phyloP scores from a whole-genome alignment of 148 eudicot genomes.

The Silene uniflora region DNA sequence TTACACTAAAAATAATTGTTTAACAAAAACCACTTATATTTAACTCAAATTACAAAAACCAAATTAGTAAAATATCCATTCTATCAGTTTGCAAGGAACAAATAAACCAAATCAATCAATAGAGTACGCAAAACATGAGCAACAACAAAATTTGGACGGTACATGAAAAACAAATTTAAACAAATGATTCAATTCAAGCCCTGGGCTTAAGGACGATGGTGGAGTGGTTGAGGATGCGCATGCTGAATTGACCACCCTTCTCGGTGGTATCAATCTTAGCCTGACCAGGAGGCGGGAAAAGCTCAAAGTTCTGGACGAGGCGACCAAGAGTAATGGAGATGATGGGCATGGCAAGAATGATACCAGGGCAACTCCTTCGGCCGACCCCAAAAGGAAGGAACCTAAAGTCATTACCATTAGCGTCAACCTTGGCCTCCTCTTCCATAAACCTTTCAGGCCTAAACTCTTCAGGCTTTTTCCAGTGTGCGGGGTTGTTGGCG shows the following conservation, averaged over 20 bases:
- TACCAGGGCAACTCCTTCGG: slow-evolving; percentile 86
- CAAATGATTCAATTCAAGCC: slow-evolving; percentile 3
- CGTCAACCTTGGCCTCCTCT: slow-evolving; percentile 77
- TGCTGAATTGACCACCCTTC: slow-evolving; percentile 76
- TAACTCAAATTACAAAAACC: too few relatives aligned
- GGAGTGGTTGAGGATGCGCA: slow-evolving; percentile 64
- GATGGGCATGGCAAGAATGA: slow-evolving; percentile 75
- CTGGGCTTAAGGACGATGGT: slow-evolving; percentile 63
- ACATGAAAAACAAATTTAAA: not conserved
- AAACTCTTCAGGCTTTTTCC: slow-evolving; percentile 84
- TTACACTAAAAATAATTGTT: too few relatives aligned
- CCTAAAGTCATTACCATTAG: slow-evolving; percentile 77
- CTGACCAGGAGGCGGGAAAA: slow-evolving; percentile 75
- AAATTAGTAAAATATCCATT: not conserved
- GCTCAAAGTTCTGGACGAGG: slow-evolving; percentile 74
- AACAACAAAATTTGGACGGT: not conserved
- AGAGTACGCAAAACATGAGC: not conserved
- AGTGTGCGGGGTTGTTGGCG: slow-evolving; percentile 72
- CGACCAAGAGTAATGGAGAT: slow-evolving; percentile 74
- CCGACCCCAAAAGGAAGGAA: slow-evolving; percentile 83
- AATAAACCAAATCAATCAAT: slow-evolving; percentile 1
- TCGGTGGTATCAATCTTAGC: slow-evolving; percentile 61
- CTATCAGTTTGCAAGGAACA: not conserved
- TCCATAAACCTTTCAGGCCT: slow-evolving; percentile 86
- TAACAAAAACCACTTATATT: too few relatives aligned